phyloP scores from a whole-genome alignment of 495 filamentous ascomycete species.

The Aspergillus leporis region DNA sequence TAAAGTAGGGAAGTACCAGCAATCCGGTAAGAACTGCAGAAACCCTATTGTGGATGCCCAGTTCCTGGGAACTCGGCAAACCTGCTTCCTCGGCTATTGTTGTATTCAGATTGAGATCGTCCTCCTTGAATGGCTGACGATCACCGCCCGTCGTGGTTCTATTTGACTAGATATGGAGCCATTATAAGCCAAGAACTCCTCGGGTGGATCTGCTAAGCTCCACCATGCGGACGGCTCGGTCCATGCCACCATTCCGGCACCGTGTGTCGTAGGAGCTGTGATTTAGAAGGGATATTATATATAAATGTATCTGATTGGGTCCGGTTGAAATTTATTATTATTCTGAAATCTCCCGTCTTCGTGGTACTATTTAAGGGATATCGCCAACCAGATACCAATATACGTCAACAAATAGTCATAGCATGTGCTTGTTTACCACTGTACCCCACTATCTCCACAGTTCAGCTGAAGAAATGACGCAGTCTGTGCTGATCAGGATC shows the following conservation, averaged over 20 bases:
- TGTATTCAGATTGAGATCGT: background rate
- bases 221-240: too few species aligned
- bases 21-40: background rate
- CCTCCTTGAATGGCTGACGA: background rate
- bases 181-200: too few species aligned
- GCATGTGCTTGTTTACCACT: background rate
- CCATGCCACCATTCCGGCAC: too few species aligned
- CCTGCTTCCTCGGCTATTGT: background rate
- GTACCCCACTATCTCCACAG: constrained; percentile 3
- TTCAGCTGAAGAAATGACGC: constrained; percentile 11
- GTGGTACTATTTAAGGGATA: too few species aligned
- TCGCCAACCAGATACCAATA: too few species aligned
- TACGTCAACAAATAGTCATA: background rate
- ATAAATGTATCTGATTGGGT: too few species aligned
- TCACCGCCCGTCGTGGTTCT: background rate
- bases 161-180: background rate
- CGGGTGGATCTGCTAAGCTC: too few species aligned
- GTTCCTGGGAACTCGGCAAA: background rate
- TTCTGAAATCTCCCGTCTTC: too few species aligned
- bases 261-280: too few species aligned
- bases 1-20: background rate
- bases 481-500: background rate
- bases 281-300: too few species aligned
- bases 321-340: too few species aligned
- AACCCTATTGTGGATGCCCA: background rate